Percentiles rank a stretch among this genome's conserved stretches.
phyloP scores from a whole-genome alignment of 1,284 basidiomycete species.

The Marasmius tenuissimus region DNA sequence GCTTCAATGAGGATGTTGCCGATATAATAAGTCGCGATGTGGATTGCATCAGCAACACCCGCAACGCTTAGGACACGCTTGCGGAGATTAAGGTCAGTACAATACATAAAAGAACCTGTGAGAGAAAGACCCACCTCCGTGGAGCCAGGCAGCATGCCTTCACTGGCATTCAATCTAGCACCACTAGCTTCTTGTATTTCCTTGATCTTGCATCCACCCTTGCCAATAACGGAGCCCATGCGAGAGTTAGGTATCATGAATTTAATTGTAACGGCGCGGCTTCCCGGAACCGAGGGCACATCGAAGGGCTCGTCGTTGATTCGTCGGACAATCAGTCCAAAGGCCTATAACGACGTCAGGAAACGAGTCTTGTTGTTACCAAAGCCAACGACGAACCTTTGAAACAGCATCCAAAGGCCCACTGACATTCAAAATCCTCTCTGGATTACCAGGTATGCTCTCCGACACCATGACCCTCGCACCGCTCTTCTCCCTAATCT shows the following conservation, averaged over 20 bases:
- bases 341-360: conserved; percentile 63
- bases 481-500: conserved; percentile 97
- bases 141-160: conserved; percentile 98
- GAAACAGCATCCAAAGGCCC: conserved; percentile 98
- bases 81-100: conserved; percentile 12
- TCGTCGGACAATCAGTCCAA: conserved; percentile 96
- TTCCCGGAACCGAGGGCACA: conserved; percentile 95
- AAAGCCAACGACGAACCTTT: conserved; percentile 62
- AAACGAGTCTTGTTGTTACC: conserved; percentile 10
- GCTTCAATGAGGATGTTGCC: conserved; percentile 96
- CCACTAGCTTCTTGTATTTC: conserved; percentile 99
- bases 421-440: conserved; percentile 96
- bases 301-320: conserved; percentile 99
- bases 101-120: conserved; percentile 11
- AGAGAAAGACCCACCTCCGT: conserved; percentile 76
- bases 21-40: conserved; percentile 99
- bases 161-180: conserved; percentile 93
- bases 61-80: conserved; percentile 96
- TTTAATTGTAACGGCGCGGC: conserved; percentile 97
- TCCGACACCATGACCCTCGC: conserved; percentile 95
- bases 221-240: conserved; percentile 99
- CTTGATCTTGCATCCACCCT: conserved; percentile 97
- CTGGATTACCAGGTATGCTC: conserved; percentile 96
- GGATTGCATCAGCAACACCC: conserved; percentile 99
- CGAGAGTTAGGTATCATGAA: conserved; percentile 99